These are phyloP conservation scores for Colletotrichum scovillei DNA, from an alignment of 2,329 filamentous ascomycete species.

Conservation along the genomic window DNA sequence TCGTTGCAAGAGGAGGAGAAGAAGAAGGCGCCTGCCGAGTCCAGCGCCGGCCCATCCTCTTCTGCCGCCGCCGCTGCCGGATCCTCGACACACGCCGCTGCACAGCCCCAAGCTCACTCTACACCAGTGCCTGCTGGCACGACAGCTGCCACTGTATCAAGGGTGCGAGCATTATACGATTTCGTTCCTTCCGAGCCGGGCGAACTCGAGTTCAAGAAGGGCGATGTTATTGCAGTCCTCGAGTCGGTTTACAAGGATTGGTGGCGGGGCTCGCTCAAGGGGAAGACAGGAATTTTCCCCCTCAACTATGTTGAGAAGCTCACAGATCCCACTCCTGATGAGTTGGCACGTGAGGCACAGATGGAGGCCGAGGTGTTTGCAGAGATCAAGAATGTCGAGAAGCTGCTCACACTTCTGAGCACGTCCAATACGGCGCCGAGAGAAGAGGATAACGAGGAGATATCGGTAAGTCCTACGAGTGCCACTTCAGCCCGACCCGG, in stretches of 20 bases:
- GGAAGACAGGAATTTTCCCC: conserved; percentile 97
- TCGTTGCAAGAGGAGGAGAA: conserved; percentile 88
- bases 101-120: conserved; percentile 55
- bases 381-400: conserved; percentile 73
- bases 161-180: conserved; percentile 93
- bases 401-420: conserved; percentile 88
- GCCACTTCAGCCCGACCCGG: not conserved
- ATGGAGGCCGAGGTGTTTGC: conserved; percentile 84
- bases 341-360: conserved; percentile 93
- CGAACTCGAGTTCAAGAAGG: conserved; percentile 95
- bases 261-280: conserved; percentile 96
- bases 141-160: conserved; percentile 94
- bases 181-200: conserved; percentile 94
- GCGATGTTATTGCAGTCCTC: conserved; percentile 95
- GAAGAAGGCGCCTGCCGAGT: conserved; percentile 61
- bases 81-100: conserved; percentile 43
- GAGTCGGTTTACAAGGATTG: conserved; percentile 99
- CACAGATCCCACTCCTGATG: conserved; percentile 91
- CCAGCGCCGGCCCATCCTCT: conserved; percentile 49
- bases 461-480: conserved; percentile 71
- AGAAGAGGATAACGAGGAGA: conserved; percentile 96
- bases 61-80: conserved; percentile 47
- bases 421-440: conserved; percentile 83
- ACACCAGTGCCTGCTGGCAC: conserved; percentile 81
- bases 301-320: conserved; percentile 99